These are phyloP conservation scores for Sarcocystis neurona DNA, from an alignment of 169 alveolate genomes.

Conservation along the genomic window DNA sequence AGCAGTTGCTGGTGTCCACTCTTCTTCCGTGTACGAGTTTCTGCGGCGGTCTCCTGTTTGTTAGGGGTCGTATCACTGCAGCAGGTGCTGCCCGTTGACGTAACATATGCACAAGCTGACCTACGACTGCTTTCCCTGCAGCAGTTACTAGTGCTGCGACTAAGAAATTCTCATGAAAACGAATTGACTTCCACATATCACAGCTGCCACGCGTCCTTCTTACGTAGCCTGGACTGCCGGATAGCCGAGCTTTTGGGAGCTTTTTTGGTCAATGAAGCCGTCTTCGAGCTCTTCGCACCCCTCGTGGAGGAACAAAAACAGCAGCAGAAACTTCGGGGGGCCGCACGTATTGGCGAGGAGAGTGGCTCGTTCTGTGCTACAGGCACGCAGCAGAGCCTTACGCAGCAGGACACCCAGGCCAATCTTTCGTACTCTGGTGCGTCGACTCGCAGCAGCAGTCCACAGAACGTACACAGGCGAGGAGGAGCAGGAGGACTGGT, in stretches of 20 bases:
- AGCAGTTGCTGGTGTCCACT: no score
- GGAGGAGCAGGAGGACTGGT: no score
- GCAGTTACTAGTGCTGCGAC: slow-evolving; percentile 12
- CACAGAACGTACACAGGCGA: no score
- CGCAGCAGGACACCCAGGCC: no score
- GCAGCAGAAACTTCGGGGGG: no score
- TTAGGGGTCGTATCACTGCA: neutral
- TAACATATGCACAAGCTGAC: neutral
- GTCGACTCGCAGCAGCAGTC: no score
- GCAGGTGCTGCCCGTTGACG: slow-evolving; percentile 8
- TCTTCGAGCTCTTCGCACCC: slow-evolving; percentile 1
- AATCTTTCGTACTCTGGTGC: no score
- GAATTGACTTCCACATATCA: neutral
- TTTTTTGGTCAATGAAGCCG: neutral
- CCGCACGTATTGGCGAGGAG: no score
- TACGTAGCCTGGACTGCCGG: neutral
- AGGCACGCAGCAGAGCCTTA: no score
- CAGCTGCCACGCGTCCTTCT: neutral
- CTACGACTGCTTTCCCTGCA: neutral
- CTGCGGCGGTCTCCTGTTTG: neutral
- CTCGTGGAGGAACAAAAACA: no score
- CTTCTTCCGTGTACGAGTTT: neutral
- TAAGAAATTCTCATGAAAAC: neutral
- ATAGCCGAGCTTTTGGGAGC: neutral
- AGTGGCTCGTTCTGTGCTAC: no score